A percentile compares a stretch with the other conserved stretches of the same genome.
These are phyloP conservation scores for Beta macrorhiza DNA, from an alignment of 179 eudicot species.

Conservation along the genomic window DNA sequence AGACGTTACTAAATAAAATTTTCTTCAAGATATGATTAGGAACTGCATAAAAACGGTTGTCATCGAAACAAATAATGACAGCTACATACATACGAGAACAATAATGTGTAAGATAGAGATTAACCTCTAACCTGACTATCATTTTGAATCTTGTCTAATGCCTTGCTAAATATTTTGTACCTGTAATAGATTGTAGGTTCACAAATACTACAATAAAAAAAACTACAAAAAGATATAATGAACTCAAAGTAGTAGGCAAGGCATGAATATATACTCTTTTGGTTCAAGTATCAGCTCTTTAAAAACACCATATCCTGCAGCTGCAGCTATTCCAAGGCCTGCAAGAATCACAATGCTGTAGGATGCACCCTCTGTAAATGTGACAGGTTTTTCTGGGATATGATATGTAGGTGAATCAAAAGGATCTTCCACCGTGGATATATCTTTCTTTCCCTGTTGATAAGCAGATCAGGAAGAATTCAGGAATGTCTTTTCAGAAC, in stretches of 20 bases:
- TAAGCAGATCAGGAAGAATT: neutral
- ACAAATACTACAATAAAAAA: constrained; percentile 7
- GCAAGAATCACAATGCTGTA: constrained; percentile 64
- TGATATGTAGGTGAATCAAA: constrained; percentile 94
- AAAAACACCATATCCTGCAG: constrained; percentile 75
- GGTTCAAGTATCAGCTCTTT: constrained; percentile 80
- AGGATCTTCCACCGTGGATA: constrained; percentile 76
- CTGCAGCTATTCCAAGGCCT: constrained; percentile 75
- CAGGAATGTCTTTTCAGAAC: no score
- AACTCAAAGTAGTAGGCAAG: constrained; percentile 1
- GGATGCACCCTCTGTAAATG: constrained; percentile 80
- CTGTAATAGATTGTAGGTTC: constrained; percentile 29
- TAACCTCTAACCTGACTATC: constrained; percentile 60
- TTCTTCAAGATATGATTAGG: no score
- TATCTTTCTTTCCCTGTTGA: constrained; percentile 45
- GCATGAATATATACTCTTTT: constrained; percentile 51
- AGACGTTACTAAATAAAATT: no score
- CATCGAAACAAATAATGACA: neutral
- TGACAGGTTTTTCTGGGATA: constrained; percentile 91
- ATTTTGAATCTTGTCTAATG: constrained; percentile 69
- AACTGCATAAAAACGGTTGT: neutral
- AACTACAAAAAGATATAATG: neutral
- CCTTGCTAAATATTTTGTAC: constrained; percentile 83
- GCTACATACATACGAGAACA: neutral
- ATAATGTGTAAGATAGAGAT: constrained; percentile 2